A percentile compares a stretch with the other conserved stretches of the same genome.
Conservation (phyloP, 306 rosid genomes). For the Luffa aegyptiaca region DNA sequence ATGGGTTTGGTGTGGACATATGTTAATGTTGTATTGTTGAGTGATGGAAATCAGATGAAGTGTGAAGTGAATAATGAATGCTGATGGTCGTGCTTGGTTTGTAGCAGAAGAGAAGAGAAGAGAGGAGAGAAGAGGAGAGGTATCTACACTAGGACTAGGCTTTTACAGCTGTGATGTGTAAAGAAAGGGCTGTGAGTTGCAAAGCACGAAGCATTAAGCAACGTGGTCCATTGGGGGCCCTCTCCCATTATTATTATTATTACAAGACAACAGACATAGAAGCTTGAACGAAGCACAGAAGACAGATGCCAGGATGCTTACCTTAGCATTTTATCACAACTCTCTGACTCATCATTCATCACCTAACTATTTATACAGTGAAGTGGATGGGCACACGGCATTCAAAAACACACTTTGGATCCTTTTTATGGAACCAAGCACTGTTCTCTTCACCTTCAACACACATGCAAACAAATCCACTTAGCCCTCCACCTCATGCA, state of each 20-base stretch:
- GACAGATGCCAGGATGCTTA: background rate
- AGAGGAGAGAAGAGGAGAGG: background rate
- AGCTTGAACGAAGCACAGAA: background rate
- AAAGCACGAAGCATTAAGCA: background rate
- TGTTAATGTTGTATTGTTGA: background rate
- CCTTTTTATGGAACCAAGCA: constrained; percentile 3
- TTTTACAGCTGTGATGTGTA: constrained; percentile 2
- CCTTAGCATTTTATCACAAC: background rate
- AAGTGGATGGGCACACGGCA: background rate
- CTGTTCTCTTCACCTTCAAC: background rate
- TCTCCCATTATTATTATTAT: background rate
- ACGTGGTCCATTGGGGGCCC: background rate
- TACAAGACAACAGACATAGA: constrained; percentile 5
- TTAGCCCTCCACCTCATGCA: background rate
- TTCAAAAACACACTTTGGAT: background rate
- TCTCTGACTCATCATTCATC: constrained; percentile 5
- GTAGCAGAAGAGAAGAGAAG: background rate
- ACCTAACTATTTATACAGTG: constrained; percentile 1
- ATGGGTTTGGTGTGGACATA: background rate
- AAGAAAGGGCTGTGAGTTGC: background rate
- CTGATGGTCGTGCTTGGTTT: background rate
- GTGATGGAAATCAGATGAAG: background rate
- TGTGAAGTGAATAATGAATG: background rate
- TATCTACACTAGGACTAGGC: background rate
- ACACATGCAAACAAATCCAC: background rate